These are phyloP conservation scores for Andalucia godoyi DNA, from an alignment of 78 protist species.

Conservation along the genomic window DNA sequence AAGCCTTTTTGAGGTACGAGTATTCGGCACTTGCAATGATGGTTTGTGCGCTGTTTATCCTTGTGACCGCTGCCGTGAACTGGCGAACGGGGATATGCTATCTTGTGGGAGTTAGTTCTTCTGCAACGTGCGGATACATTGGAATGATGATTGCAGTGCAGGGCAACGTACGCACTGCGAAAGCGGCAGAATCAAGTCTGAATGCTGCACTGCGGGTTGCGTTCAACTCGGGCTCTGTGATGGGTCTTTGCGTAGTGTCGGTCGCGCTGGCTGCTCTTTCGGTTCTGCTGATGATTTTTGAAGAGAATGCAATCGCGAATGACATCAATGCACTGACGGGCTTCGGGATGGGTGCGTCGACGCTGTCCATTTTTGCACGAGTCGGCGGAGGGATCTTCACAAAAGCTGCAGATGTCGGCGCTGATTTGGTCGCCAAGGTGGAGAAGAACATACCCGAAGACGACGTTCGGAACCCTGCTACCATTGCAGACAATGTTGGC, in stretches of 20 bases:
- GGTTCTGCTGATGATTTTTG: not conserved
- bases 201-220: not conserved
- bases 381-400: slow-evolving; percentile 75
- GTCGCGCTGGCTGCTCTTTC: not conserved
- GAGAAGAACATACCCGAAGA: slow-evolving; percentile 57
- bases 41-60: too few species aligned
- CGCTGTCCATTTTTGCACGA: slow-evolving; percentile 63
- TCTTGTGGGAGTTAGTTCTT: slow-evolving; percentile 32
- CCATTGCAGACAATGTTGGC: slow-evolving; percentile 64
- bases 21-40: too few species aligned
- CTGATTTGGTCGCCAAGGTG: slow-evolving; percentile 60
- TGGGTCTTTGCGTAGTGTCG: slow-evolving; percentile 13
- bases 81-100: too few species aligned
- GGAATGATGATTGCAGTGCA: slow-evolving; percentile 42
- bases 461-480: slow-evolving; percentile 63
- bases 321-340: slow-evolving; percentile 39
- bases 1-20: too few species aligned
- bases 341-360: slow-evolving; percentile 66
- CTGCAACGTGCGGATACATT: slow-evolving; percentile 27
- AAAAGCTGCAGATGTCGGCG: slow-evolving; percentile 78
- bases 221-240: slow-evolving; percentile 3
- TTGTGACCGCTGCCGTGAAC: too few species aligned
- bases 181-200: not conserved
- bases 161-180: slow-evolving; percentile 32
- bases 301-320: not conserved